These are phyloP conservation scores for Malus hybrid DNA, from an alignment of 331 rosid genomes.

Conservation along the genomic window DNA sequence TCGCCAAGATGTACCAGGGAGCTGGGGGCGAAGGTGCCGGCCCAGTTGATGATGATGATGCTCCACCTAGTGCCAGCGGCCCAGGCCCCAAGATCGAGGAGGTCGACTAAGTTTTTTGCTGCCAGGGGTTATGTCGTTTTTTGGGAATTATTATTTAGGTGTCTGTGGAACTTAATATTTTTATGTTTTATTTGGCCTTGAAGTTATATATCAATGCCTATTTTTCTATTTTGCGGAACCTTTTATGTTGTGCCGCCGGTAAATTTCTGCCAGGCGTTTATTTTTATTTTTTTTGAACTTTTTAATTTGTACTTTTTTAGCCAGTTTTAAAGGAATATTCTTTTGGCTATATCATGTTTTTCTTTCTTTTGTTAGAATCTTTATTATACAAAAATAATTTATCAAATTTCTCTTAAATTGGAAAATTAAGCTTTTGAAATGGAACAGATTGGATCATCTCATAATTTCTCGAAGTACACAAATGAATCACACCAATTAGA, in stretches of 20 bases:
- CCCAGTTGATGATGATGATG: constrained; percentile 33
- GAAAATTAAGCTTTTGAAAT: too few relatives aligned
- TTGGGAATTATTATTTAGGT: background rate
- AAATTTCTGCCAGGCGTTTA: background rate
- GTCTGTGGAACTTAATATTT: background rate
- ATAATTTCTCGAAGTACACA: too few relatives aligned
- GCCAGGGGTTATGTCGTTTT: too few relatives aligned
- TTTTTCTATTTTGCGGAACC: background rate
- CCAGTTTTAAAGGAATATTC: too few relatives aligned
- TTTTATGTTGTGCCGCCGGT: background rate
- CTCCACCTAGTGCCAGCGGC: constrained; percentile 54
- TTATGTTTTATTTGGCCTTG: background rate
- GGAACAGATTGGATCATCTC: too few relatives aligned
- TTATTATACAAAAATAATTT: too few relatives aligned
- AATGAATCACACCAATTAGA: too few relatives aligned
- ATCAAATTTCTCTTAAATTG: too few relatives aligned
- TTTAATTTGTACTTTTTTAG: background rate
- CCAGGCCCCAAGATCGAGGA: constrained; percentile 93
- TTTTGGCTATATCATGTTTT: too few relatives aligned
- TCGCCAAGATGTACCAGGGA: constrained; percentile 90
- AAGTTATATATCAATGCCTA: background rate
- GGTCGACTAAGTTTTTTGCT: constrained; percentile 43
- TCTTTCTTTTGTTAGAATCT: too few relatives aligned
- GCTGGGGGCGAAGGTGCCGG: constrained; percentile 57
- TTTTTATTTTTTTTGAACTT: background rate